These are phyloP conservation scores for Moricandia arvensis DNA, from an alignment of 345 rosid species.

Conservation along the genomic window DNA sequence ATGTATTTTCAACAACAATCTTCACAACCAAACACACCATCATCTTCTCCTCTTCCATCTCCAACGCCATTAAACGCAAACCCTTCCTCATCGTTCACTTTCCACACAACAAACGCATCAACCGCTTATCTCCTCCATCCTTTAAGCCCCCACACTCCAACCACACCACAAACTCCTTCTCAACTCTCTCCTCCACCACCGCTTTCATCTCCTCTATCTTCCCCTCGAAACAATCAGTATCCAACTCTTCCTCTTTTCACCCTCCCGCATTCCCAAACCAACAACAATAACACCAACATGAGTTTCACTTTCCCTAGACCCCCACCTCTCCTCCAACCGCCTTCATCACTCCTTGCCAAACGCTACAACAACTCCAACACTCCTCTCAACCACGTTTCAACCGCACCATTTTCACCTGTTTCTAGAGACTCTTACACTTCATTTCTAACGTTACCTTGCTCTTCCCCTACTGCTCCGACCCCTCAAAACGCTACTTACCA, in stretches of 20 bases:
- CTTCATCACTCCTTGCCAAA: slow-evolving; percentile 42
- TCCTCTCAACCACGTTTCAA: slow-evolving; percentile 24
- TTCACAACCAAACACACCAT: slow-evolving; percentile 40
- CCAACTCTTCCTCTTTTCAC: slow-evolving; percentile 51
- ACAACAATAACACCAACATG: not conserved
- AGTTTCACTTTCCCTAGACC: slow-evolving; percentile 43
- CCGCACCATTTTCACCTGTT: slow-evolving; percentile 40
- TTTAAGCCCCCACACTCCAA: slow-evolving; percentile 43
- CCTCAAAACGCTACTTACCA: slow-evolving; percentile 29
- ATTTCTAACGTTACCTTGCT: slow-evolving; percentile 27
- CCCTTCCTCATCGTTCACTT: slow-evolving; percentile 34
- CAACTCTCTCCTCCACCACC: slow-evolving; percentile 40
- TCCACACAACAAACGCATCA: slow-evolving; percentile 33
- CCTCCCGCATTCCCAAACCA: slow-evolving; percentile 22
- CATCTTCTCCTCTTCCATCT: slow-evolving; percentile 42
- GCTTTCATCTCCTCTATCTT: slow-evolving; percentile 36
- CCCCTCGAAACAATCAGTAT: slow-evolving; percentile 37
- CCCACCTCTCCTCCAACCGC: slow-evolving; percentile 51
- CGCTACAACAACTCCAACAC: slow-evolving; percentile 35
- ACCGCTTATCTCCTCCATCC: slow-evolving; percentile 32
- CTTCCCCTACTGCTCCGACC: slow-evolving; percentile 32
- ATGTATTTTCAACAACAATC: slow-evolving; percentile 32
- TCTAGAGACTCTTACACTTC: slow-evolving; percentile 34
- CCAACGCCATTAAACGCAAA: slow-evolving; percentile 29
- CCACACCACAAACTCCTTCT: slow-evolving; percentile 36